Evolutionary conservation across 108 stramenopile species (phyloP), one percentile per base, ranked within the genome.

Genomic region (Schizochytrium sp.): DNA sequence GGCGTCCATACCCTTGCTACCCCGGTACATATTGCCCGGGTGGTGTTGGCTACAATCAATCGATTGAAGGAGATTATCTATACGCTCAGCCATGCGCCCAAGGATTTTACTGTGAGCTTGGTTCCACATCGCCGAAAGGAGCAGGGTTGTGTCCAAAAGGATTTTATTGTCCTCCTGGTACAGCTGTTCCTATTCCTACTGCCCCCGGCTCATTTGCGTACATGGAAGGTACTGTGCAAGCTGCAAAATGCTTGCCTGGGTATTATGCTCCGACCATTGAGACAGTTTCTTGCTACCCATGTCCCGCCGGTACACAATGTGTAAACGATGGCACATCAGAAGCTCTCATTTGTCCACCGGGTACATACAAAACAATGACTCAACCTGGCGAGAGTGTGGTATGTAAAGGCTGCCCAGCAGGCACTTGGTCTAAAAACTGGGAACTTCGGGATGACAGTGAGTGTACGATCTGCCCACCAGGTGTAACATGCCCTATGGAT

Each of bases 361-460:
- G 95, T 28, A 91, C 87, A 19, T 95, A 93, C 72, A 89, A 94
- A 3, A 73, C 89, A 45, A 93, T 89, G 45, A 44, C 92, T 0
- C 73, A 57, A 2, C 89, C 61, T 7, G 92, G 94, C 61, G 88
- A 64, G 58, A 83, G 88, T 4, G 49, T 87, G 10, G 83, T 89
- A 2, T 89, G 89, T 42, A 46, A 28, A 50, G 90, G 88, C 44
- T 96, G 95, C 69, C 92, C 94, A 41, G 91, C 93, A 89, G 96
- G 96, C 4, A 95, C 94, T 3, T 97, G 96, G 96, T 94, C 94
- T 61, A 97, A 96, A 88, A 96, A 97, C 90, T 97, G 95, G 95
- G 94, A 95, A 50, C 89, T 97, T 61, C 90, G 96, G 72, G 95
- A 96, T 69, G 91, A 90, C 60, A 94, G 94, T 2, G 95, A 96